Evolutionary conservation across 1,284 basidiomycete species (phyloP), one percentile per base, ranked within the genome.

Genomic region (Retiboletus fuscus): DNA sequence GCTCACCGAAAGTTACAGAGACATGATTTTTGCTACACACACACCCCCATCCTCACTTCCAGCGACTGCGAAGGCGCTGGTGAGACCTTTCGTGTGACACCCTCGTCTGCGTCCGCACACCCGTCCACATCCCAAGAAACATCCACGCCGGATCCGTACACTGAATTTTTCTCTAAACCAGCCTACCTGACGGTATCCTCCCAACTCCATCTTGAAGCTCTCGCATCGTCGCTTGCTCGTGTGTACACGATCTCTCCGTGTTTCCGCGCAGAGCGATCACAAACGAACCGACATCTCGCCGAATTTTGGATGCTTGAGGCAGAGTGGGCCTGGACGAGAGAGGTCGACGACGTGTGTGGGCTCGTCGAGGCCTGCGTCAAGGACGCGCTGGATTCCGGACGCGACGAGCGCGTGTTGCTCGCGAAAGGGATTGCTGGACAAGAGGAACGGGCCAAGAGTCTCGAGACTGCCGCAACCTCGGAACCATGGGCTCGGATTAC

Each of bases 261-360:
- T 70, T 99, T 99, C 83, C 92, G 97, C 28, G 97, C 97, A 26
- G 97, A 99, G 79, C 90, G 91, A 12, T 94, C 92, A 7, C 89
- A 93, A 76, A 99, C 97, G 3, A 91, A 90, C 64, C 88, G 97
- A n/a, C 97, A 99, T 82, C 88, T 99, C 12, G 91, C 95, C 63
- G 98, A 99, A 81, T 99, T 99, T 82, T 98, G 96, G 95, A 99
- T 99, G 97, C 89, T 98, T 69, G 97, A 99, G 83, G 96, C 94
- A 1, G 97, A 98, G 80, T 91, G 95, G 85, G 91, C 91, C 1
- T 94, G 94, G 79, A 83, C 82, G 43, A 77, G 79, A 43, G 76
- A 79, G 22, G 83, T 92, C 11, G 81, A 83, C 1, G 89, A 90
- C 28, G 83, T 98, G 22, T 93, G 95, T 81, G 84, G 86, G 53